phyloP scores from a whole-genome alignment of 2,329 filamentous ascomycete genomes.

The Cercospora sesami region DNA sequence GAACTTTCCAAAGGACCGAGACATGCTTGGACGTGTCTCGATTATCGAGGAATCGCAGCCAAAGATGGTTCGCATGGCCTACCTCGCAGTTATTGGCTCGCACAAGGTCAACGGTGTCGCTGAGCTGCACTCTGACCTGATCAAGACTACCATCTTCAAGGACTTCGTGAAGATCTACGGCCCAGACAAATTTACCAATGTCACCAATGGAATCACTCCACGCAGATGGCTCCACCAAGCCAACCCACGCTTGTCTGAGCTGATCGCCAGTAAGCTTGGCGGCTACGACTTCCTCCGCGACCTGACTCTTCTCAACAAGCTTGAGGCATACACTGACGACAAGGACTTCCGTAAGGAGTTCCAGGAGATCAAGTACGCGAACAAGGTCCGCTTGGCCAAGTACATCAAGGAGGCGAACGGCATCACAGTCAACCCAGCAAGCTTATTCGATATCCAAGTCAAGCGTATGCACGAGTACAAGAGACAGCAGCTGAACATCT shows the following conservation, averaged over 20 bases:
- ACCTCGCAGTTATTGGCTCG: slow-evolving; percentile 89
- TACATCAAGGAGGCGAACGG: slow-evolving; percentile 83
- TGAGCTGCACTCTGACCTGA: slow-evolving; percentile 94
- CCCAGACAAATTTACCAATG: slow-evolving; percentile 96
- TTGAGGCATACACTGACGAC: slow-evolving; percentile 82
- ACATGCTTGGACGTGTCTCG: slow-evolving; percentile 82
- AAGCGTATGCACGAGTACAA: slow-evolving; percentile 99
- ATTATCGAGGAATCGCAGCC: slow-evolving; percentile 96
- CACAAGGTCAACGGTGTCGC: slow-evolving; percentile 99
- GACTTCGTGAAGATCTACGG: slow-evolving; percentile 96
- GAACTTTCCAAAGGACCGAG: slow-evolving; percentile 83
- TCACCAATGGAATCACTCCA: slow-evolving; percentile 97
- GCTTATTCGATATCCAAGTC: slow-evolving; percentile 95
- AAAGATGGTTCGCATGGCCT: slow-evolving; percentile 98
- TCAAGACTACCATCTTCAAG: slow-evolving; percentile 99
- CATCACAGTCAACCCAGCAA: slow-evolving; percentile 78
- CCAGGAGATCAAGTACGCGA: slow-evolving; percentile 93
- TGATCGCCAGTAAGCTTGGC: slow-evolving; percentile 88
- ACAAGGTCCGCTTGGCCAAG: slow-evolving; percentile 89
- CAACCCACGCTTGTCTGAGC: slow-evolving; percentile 84
- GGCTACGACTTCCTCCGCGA: slow-evolving; percentile 86
- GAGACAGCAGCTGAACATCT: slow-evolving; percentile 92
- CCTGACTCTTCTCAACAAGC: slow-evolving; percentile 77
- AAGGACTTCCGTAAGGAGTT: slow-evolving; percentile 90
- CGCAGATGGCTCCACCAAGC: slow-evolving; percentile 96